These are phyloP conservation scores for Talaromyces sp. DNA, from an alignment of 2,329 filamentous ascomycete species.

Conservation along the genomic window DNA sequence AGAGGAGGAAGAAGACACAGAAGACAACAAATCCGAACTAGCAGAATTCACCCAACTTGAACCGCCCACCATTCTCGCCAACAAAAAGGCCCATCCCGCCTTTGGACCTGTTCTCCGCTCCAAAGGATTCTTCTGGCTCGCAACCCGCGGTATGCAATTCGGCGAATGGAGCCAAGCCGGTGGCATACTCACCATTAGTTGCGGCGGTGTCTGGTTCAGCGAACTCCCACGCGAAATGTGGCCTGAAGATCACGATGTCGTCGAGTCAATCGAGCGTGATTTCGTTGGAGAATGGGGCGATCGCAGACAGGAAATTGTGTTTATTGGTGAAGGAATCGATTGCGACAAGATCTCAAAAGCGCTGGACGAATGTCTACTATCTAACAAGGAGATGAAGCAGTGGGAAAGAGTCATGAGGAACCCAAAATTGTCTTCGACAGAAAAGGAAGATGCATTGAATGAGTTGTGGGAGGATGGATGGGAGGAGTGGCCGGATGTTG, in stretches of 20 bases:
- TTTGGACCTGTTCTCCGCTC: conserved; percentile 38
- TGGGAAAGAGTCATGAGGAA: conserved; percentile 53
- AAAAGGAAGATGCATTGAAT: conserved; percentile 45
- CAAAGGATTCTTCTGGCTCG: conserved; percentile 44
- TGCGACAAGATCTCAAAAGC: conserved; percentile 45
- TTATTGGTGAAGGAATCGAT: conserved; percentile 65
- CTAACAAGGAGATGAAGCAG: conserved; percentile 54
- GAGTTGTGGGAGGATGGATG: conserved; percentile 57
- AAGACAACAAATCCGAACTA: conserved; percentile 18
- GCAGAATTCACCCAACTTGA: conserved; percentile 30
- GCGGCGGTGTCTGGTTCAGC: conserved; percentile 53
- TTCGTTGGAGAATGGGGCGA: conserved; percentile 60
- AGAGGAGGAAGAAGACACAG: conserved; percentile 14
- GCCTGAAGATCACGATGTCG: conserved; percentile 46
- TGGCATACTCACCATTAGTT: conserved; percentile 39
- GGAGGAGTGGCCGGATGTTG: conserved; percentile 51
- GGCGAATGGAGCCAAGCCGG: conserved; percentile 45
- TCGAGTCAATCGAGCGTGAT: conserved; percentile 46
- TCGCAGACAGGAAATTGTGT: conserved; percentile 66
- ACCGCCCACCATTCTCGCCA: conserved; percentile 29
- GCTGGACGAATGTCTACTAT: conserved; percentile 59
- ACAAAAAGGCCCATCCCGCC: conserved; percentile 34
- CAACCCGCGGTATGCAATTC: conserved; percentile 37
- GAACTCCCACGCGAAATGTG: conserved; percentile 52
- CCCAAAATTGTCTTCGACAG: conserved; percentile 28